Percentiles rank a stretch among this genome's conserved stretches.
Evolutionary conservation across 2,329 filamentous ascomycete species (phyloP).

Genomic region (Penicillium brevicompactum): DNA sequence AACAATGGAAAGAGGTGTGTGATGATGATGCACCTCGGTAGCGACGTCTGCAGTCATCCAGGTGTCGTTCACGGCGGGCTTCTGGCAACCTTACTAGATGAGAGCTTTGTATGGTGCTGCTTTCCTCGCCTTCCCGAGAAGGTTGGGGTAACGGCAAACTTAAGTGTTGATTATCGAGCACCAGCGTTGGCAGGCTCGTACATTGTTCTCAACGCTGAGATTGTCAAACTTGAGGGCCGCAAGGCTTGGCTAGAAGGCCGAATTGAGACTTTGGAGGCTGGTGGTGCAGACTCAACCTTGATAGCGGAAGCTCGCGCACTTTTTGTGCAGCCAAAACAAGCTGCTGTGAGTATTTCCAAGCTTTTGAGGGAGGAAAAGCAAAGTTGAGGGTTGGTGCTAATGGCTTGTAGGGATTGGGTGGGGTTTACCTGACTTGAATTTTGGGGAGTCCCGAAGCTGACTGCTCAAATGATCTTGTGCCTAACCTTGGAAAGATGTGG

Average conservation of each 20-base stretch:
- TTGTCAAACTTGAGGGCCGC: constrained; percentile 79
- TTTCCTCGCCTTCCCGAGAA: constrained; percentile 84
- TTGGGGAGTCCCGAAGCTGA: too few relatives aligned
- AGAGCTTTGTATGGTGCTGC: constrained; percentile 81
- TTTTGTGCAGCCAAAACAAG: constrained; percentile 1
- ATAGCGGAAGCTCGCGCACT: constrained; percentile 5
- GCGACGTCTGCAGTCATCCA: constrained; percentile 80
- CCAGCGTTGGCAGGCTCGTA: constrained; percentile 74
- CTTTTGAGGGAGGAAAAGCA: too few relatives aligned
- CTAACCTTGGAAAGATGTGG: too few relatives aligned
- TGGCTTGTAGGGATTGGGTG: background rate
- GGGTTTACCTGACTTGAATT: background rate
- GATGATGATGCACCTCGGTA: constrained; percentile 73
- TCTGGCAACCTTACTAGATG: constrained; percentile 85
- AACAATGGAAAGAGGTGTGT: constrained; percentile 68
- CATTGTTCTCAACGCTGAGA: constrained; percentile 75
- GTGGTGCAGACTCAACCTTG: background rate
- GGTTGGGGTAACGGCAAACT: constrained; percentile 76
- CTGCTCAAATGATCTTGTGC: too few relatives aligned
- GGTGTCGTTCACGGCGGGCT: constrained; percentile 88
- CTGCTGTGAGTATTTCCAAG: background rate
- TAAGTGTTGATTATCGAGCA: constrained; percentile 77
- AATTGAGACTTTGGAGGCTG: constrained; percentile 57
- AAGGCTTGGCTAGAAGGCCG: constrained; percentile 91
- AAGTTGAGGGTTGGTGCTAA: background rate